Conservation (phyloP, 1,139 yeast genomes). For the Lodderomyces oxycetoniae region DNA sequence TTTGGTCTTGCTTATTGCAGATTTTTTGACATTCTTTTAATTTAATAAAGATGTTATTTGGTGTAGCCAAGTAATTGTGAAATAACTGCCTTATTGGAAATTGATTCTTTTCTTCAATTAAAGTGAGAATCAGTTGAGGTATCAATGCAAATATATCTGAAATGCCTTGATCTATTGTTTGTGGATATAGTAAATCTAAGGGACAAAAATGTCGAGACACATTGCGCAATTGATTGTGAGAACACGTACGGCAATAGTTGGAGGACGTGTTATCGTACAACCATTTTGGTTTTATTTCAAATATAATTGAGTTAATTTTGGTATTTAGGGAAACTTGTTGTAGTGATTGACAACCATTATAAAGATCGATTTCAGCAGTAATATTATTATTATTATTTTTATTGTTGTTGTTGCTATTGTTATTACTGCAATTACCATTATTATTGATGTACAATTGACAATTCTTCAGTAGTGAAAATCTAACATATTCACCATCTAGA, state of each 20-base stretch:
- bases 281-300: conserved; percentile 49
- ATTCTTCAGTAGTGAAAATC: conserved; percentile 29
- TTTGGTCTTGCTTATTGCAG: conserved; percentile 31
- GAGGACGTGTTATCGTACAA: conserved; percentile 35
- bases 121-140: conserved; percentile 19
- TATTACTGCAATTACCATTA: not conserved
- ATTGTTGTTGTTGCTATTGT: conserved; percentile 3
- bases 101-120: conserved; percentile 17
- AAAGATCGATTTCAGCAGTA: not conserved
- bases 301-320: conserved; percentile 26
- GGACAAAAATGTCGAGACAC: conserved; percentile 42
- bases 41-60: conserved; percentile 34
- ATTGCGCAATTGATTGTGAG: conserved; percentile 34
- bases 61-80: conserved; percentile 24
- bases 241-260: conserved; percentile 45
- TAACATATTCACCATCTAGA: conserved; percentile 29
- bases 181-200: conserved; percentile 33
- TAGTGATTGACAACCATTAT: too few relatives aligned
- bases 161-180: conserved; percentile 31
- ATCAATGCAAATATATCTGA: conserved; percentile 31
- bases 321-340: conserved; percentile 3
- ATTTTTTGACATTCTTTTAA: conserved; percentile 35
- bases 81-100: conserved; percentile 32
- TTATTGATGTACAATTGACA: conserved; percentile 29
- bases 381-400: not conserved